A percentile compares a stretch with the other conserved stretches of the same genome.
phyloP scores from a whole-genome alignment of 129 eudicot genomes.

The Tagetes erecta region DNA sequence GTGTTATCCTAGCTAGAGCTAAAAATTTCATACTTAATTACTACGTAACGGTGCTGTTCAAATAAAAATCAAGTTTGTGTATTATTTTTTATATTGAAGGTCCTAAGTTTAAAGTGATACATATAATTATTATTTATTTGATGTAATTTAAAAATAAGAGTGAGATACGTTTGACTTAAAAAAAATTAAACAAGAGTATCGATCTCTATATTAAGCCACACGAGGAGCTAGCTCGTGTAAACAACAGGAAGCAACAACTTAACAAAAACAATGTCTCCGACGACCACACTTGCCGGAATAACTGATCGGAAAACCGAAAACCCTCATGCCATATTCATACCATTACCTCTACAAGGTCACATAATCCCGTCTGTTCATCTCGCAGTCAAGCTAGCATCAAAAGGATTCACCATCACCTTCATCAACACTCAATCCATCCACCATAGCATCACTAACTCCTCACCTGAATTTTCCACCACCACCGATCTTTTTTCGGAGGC shows the following conservation, averaged over 20 bases:
- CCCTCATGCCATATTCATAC: conserved; percentile 67
- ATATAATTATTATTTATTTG: too few species aligned
- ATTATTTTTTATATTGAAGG: too few species aligned
- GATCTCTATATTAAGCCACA: background rate
- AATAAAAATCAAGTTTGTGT: too few species aligned
- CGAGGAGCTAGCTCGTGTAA: background rate
- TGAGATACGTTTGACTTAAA: too few species aligned
- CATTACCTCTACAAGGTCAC: conserved; percentile 75
- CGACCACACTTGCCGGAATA: conserved; percentile 12
- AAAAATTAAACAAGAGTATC: too few species aligned
- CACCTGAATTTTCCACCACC: background rate
- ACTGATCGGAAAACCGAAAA: conserved; percentile 24
- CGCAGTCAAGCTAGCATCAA: conserved; percentile 67
- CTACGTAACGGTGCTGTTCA: too few species aligned
- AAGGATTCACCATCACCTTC: conserved; percentile 71
- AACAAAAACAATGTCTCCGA: background rate
- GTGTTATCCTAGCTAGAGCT: too few species aligned
- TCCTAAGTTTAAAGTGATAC: too few species aligned
- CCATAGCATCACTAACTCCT: conserved; percentile 45
- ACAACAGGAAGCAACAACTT: background rate
- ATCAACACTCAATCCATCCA: conserved; percentile 66
- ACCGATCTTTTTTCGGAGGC: conserved; percentile 50
- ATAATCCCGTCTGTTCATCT: conserved; percentile 58
- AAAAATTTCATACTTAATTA: too few species aligned
- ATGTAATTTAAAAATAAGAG: too few species aligned